Conservation (phyloP, 768 basidiomycete genomes). For the Tephrocybe rancida region DNA sequence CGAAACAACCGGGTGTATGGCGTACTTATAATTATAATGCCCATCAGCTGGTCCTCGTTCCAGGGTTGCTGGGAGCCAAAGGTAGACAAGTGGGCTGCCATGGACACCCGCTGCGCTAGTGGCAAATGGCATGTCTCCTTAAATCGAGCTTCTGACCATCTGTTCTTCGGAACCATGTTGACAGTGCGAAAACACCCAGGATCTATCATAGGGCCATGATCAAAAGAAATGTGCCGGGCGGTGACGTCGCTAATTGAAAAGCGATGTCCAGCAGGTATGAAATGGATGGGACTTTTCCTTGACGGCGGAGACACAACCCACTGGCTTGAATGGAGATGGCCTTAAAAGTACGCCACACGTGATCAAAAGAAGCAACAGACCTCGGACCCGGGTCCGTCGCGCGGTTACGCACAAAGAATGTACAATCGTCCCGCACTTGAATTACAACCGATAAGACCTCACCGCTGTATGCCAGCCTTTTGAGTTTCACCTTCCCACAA, state of each 20-base stretch:
- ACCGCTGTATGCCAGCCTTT: no score
- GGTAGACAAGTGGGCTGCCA: background rate
- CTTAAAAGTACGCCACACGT: slow-evolving; percentile 8
- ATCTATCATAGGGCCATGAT: background rate
- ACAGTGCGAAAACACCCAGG: background rate
- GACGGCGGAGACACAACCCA: background rate
- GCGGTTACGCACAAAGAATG: no score
- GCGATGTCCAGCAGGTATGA: background rate
- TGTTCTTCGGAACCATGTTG: background rate
- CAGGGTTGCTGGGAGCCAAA: slow-evolving; percentile 1
- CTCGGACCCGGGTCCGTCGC: background rate
- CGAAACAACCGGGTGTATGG: background rate
- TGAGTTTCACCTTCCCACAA: background rate
- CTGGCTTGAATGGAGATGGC: background rate
- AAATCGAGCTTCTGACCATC: background rate
- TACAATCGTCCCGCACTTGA: no score
- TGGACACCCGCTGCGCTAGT: background rate
- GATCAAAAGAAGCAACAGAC: background rate
- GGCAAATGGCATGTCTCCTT: background rate
- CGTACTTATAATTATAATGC: background rate
- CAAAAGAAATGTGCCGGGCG: background rate
- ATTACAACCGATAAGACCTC: no score
- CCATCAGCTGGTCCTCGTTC: background rate
- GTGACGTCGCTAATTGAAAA: background rate
- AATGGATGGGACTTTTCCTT: background rate